phyloP scores from a whole-genome alignment of 257 asterid genomes.

The Petunia axillaris region DNA sequence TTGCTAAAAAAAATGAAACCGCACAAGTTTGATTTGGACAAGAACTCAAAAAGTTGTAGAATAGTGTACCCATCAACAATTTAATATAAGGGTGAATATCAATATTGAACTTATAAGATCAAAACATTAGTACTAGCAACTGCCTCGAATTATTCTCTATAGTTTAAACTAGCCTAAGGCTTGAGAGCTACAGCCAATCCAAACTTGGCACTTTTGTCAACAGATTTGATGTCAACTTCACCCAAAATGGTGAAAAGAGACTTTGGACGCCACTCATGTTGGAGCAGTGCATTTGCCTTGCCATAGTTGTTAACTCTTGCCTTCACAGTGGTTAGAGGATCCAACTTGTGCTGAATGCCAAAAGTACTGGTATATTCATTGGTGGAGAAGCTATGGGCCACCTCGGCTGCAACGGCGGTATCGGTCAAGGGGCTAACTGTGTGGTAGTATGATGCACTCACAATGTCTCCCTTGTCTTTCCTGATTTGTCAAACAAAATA shows the following conservation, averaged over 20 bases:
- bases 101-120: no score
- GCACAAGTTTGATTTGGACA: no score
- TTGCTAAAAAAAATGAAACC: no score
- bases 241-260: neutral
- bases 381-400: conserved; percentile 48
- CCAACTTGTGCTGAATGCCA: conserved; percentile 54
- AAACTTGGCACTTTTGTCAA: conserved; percentile 55
- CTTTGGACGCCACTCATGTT: conserved; percentile 29
- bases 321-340: conserved; percentile 53
- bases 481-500: conserved; percentile 21
- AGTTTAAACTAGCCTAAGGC: conserved; percentile 38
- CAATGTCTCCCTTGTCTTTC: conserved; percentile 52
- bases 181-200: conserved; percentile 57
- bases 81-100: no score
- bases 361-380: conserved; percentile 50
- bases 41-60: no score
- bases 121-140: no score
- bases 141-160: no score
- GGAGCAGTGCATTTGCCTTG: conserved; percentile 52
- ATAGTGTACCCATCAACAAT: no score
- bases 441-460: conserved; percentile 58
- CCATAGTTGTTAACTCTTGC: conserved; percentile 54
- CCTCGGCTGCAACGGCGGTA: conserved; percentile 58
- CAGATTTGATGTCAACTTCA: conserved; percentile 53
- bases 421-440: conserved; percentile 48